Base-by-base conservation (phyloP, 306 rosid species). In the Cucurbita argyrosperma region DNA sequence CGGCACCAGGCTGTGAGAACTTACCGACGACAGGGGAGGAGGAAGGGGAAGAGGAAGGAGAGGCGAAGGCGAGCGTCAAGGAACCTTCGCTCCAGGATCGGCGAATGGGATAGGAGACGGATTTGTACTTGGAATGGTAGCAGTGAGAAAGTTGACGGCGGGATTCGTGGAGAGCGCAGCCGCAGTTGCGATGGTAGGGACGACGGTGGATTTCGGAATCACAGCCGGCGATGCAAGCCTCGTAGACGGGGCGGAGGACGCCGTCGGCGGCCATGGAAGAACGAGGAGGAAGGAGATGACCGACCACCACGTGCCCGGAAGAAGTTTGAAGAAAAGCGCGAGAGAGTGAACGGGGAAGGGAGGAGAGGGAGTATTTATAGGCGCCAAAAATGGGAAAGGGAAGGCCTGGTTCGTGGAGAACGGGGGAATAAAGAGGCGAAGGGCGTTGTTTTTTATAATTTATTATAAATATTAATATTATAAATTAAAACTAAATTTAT, bases 31-130 rank as follows among this genome's bases (percentile, higher is more conserved):
- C 78, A 47, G 78, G 78, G 14, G 79, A 63, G 45, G 79, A 52
- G 26, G 79, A 63, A 7, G 79, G 43, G 26, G 73, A 64, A 13
- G 71, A 10, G 8, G 55, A 35, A 26, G 45, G 46, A n/a, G 72
- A 61, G 45, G 78, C 78, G n/a, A 47, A 30, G 72, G 9, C 63
- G 23, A 64, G 56, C 9, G 64, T 4, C 51, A 65, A 63, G 23
- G 23, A 62, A 8, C 79, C 79, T 60, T 76, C 79, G 26, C 79
- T 63, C 79, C 79, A 76, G 10, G 79, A 63, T 38, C 73, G 57
- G 53, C 65, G 37, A 6, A 76, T 76, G 64, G 79, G 63, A 64
- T 76, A 76, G 74, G 55, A 39, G 62, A 76, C 19, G n/a, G 53
- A 49, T 47, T 61, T 74, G 21, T 58, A 43, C 5, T 11, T 16